Evolutionary conservation across 805 yeast species (phyloP).

Genomic region (Limtongozyma cylindracea): DNA sequence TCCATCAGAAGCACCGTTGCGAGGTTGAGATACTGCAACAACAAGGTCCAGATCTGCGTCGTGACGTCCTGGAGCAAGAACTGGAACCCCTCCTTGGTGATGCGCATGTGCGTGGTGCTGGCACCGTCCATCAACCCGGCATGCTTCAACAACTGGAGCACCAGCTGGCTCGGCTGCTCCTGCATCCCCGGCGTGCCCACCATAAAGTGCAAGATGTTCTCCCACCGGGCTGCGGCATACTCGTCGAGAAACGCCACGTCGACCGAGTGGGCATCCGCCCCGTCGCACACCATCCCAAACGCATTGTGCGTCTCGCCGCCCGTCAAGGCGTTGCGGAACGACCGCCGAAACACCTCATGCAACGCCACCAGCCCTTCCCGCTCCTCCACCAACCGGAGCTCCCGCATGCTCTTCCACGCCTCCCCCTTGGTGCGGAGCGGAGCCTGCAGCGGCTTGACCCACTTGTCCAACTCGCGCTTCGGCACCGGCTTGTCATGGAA

Average conservation of each 20-base stretch:
- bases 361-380: conserved; percentile 18
- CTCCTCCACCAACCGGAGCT: conserved; percentile 54
- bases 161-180: conserved; percentile 51
- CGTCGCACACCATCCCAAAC: conserved; percentile 46
- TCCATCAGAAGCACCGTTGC: conserved; percentile 76
- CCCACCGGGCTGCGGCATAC: conserved; percentile 83
- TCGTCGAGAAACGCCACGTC: conserved; percentile 43
- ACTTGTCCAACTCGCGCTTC: conserved; percentile 38
- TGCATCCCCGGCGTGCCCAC: too few relatives aligned
- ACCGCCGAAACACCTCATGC: conserved; percentile 49
- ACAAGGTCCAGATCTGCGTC: conserved; percentile 83
- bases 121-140: conserved; percentile 64
- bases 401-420: conserved; percentile 50
- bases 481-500: conserved; percentile 57
- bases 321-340: conserved; percentile 63
- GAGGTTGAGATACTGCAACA: conserved; percentile 68
- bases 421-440: conserved; percentile 46
- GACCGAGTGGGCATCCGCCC: conserved; percentile 26
- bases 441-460: conserved; percentile 42
- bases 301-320: conserved; percentile 46
- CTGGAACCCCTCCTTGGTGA: conserved; percentile 86
- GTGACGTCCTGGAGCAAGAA: conserved; percentile 79
- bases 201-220: conserved; percentile 86
- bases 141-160: conserved; percentile 45
- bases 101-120: conserved; percentile 19